These are phyloP conservation scores for Candida tetrigidarum DNA, from an alignment of 1,139 yeast species.

Conservation along the genomic window DNA sequence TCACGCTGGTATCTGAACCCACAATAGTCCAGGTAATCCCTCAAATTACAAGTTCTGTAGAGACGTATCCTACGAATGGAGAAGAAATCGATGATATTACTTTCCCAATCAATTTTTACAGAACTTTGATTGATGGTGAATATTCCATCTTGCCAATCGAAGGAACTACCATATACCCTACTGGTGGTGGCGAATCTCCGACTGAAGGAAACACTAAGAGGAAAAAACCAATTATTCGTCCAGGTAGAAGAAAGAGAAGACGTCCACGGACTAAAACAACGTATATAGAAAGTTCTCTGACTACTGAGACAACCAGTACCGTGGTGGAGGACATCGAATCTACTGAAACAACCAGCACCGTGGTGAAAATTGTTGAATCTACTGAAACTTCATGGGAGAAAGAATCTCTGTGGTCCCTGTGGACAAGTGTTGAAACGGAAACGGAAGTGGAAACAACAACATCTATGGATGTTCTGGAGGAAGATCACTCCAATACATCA, in stretches of 20 bases:
- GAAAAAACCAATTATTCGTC: neutral
- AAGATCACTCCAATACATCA: neutral
- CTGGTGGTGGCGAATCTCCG: neutral
- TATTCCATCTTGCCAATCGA: constrained; percentile 9
- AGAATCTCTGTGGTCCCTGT: neutral
- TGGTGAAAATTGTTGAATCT: neutral
- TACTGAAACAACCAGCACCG: neutral
- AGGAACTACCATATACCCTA: constrained; percentile 1
- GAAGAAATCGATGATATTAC: constrained; percentile 6
- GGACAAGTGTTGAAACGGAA: neutral
- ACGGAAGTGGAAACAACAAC: neutral
- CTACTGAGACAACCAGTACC: neutral
- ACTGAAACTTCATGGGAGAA: too few relatives aligned
- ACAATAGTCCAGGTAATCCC: neutral
- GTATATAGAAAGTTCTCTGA: neutral
- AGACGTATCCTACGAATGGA: neutral
- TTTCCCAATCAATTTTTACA: neutral
- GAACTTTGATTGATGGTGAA: neutral
- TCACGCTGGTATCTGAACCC: neutral
- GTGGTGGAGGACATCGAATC: neutral
- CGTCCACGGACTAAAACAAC: neutral
- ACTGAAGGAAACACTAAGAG: neutral
- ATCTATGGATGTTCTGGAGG: neutral
- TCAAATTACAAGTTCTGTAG: neutral
- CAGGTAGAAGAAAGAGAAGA: neutral